Evolutionary conservation across 1,284 basidiomycete species (phyloP).

Genomic region (Pascua guehoae): DNA sequence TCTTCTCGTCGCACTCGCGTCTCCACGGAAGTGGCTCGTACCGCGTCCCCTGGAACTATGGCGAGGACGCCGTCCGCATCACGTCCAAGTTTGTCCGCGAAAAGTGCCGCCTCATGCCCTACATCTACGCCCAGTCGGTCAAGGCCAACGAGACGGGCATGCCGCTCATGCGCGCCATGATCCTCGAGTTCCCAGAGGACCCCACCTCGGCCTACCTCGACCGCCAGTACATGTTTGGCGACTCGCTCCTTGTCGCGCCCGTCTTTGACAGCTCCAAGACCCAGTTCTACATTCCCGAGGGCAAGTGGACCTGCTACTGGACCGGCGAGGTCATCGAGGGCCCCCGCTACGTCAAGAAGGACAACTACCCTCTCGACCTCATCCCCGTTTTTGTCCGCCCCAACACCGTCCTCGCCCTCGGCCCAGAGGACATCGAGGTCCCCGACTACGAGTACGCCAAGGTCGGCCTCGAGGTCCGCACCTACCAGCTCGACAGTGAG

Average conservation of each 20-base stretch:
- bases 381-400: constrained; percentile 66
- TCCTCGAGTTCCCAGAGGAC: constrained; percentile 67
- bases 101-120: constrained; percentile 72
- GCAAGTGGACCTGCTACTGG: constrained; percentile 61
- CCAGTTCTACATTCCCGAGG: constrained; percentile 66
- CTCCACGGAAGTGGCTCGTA: constrained; percentile 68
- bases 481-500: constrained; percentile 55
- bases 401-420: constrained; percentile 58
- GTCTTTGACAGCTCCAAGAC: constrained; percentile 61
- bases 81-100: constrained; percentile 63
- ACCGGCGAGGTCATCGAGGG: constrained; percentile 27
- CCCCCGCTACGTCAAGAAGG: constrained; percentile 33
- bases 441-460: constrained; percentile 64
- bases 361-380: constrained; percentile 31
- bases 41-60: constrained; percentile 71
- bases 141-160: constrained; percentile 59
- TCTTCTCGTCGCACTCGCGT: constrained; percentile 55
- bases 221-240: constrained; percentile 64
- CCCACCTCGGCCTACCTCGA: constrained; percentile 63
- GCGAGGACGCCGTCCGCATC: constrained; percentile 63
- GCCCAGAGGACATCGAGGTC: constrained; percentile 56
- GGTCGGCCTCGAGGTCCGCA: constrained; percentile 54
- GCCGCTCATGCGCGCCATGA: constrained; percentile 68
- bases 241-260: constrained; percentile 67
- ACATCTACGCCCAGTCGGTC: constrained; percentile 65